Conservation (phyloP, 768 basidiomycete species). For the Trametes cingulata region DNA sequence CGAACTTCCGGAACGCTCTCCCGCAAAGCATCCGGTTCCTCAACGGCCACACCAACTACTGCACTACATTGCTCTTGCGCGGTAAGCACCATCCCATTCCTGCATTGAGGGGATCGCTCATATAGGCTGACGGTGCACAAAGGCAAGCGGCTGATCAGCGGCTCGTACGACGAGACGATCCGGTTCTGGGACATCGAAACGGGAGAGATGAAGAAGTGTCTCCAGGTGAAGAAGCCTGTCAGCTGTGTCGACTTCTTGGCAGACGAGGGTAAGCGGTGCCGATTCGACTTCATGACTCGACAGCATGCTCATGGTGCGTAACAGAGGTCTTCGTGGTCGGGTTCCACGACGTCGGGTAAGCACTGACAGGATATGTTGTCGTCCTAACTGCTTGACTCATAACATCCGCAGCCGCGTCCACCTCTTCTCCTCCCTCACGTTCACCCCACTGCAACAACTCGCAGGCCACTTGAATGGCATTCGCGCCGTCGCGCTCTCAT, state of each 20-base stretch:
- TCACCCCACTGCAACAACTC: slow-evolving; percentile 79
- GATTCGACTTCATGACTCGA: not conserved
- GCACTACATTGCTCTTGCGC: slow-evolving; percentile 75
- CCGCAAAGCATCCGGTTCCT: slow-evolving; percentile 80
- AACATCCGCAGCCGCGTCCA: slow-evolving; percentile 70
- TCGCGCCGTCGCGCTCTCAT: slow-evolving; percentile 83
- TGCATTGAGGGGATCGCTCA: not conserved
- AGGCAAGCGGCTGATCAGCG: slow-evolving; percentile 83
- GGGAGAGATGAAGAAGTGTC: slow-evolving; percentile 67
- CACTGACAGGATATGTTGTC: not conserved
- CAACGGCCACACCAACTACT: slow-evolving; percentile 83
- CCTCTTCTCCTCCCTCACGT: slow-evolving; percentile 83
- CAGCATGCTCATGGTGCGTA: not conserved
- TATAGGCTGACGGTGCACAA: not conserved
- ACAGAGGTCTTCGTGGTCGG: slow-evolving; percentile 89
- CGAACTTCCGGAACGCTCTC: slow-evolving; percentile 74
- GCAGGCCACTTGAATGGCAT: slow-evolving; percentile 89
- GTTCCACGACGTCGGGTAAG: slow-evolving; percentile 89
- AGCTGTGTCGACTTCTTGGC: slow-evolving; percentile 86
- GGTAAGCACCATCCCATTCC: slow-evolving; percentile 30
- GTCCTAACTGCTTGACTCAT: not conserved
- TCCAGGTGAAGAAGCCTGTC: slow-evolving; percentile 86
- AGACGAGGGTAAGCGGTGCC: slow-evolving; percentile 60
- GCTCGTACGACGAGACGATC: slow-evolving; percentile 90
- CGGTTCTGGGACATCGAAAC: slow-evolving; percentile 86